Percentiles rank a stretch among this genome's conserved stretches.
Conservation (phyloP, 352 stramenopile genomes). For the Saprolegnia diclina region DNA sequence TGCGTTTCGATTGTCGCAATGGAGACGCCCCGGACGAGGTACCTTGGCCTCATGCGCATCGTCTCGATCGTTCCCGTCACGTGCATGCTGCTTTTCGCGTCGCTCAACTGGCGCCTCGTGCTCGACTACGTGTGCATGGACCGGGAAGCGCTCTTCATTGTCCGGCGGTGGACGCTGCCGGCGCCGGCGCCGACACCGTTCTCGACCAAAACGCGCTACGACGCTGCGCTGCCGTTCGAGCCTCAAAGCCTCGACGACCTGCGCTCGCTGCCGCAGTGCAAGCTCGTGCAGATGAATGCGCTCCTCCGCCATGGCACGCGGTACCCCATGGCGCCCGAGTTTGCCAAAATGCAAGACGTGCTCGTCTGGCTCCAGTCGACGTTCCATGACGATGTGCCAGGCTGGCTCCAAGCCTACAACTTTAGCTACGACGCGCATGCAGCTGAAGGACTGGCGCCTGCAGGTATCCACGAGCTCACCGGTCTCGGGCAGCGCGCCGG, state of each 20-base stretch:
- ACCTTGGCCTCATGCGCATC: neutral
- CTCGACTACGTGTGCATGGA: neutral
- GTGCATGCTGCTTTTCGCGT: neutral
- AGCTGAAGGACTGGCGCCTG: constrained; percentile 36
- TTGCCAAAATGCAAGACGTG: constrained; percentile 43
- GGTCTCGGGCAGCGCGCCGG: constrained; percentile 34
- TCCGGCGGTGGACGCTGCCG: neutral
- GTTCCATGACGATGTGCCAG: constrained; percentile 35
- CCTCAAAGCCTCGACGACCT: neutral
- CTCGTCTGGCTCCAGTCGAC: constrained; percentile 37
- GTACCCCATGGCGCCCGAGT: constrained; percentile 52
- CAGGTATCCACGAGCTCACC: constrained; percentile 39
- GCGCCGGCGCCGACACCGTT: neutral
- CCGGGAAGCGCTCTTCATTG: neutral
- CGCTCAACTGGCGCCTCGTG: neutral
- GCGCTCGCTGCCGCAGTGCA: constrained; percentile 4
- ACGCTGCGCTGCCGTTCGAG: neutral
- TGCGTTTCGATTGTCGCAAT: neutral
- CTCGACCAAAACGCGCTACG: constrained; percentile 10
- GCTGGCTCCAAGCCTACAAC: constrained; percentile 59
- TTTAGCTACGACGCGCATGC: constrained; percentile 61
- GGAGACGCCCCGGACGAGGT: neutral
- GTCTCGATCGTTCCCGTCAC: neutral
- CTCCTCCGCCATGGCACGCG: constrained; percentile 26
- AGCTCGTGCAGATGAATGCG: constrained; percentile 23